Evolutionary conservation across 1,139 yeast genomes (phyloP).

Genomic region (Saccharomyces hybrid): DNA sequence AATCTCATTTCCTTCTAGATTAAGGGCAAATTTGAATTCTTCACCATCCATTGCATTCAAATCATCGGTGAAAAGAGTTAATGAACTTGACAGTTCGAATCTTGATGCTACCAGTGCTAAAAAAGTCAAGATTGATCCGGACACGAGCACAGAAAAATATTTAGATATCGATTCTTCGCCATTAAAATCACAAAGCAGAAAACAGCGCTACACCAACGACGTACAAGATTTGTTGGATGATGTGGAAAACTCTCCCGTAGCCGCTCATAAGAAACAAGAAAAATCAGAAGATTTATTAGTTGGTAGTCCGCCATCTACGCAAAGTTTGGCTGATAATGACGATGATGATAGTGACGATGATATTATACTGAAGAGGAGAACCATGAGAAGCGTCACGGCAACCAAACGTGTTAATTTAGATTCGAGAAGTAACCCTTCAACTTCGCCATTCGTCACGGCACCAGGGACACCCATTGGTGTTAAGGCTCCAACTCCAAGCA

Average conservation of each 20-base stretch:
- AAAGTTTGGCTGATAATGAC: constrained; percentile 13
- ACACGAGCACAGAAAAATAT: constrained; percentile 8
- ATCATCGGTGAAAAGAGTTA: constrained; percentile 6
- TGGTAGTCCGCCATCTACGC: neutral
- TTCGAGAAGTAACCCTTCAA: constrained; percentile 23
- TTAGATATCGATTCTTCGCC: constrained; percentile 18
- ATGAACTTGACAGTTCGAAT: neutral
- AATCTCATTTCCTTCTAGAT: neutral
- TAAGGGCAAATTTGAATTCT: neutral
- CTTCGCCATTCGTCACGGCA: constrained; percentile 33
- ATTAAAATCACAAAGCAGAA: constrained; percentile 8
- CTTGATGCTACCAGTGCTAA: constrained; percentile 4
- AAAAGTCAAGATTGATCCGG: constrained; percentile 13
- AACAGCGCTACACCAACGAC: constrained; percentile 4
- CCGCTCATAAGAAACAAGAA: neutral
- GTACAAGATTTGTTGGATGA: constrained; percentile 10
- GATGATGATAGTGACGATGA: constrained; percentile 44
- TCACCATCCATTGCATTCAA: neutral
- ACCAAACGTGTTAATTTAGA: constrained; percentile 31
- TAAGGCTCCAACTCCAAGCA: constrained; percentile 17
- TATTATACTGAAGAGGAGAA: constrained; percentile 39
- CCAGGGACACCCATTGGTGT: constrained; percentile 25
- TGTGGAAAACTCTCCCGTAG: constrained; percentile 10
- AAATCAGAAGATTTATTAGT: neutral
- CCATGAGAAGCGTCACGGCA: constrained; percentile 31